These are phyloP conservation scores for Lepidium campestre DNA, from an alignment of 441 rosid genomes.

Conservation along the genomic window DNA sequence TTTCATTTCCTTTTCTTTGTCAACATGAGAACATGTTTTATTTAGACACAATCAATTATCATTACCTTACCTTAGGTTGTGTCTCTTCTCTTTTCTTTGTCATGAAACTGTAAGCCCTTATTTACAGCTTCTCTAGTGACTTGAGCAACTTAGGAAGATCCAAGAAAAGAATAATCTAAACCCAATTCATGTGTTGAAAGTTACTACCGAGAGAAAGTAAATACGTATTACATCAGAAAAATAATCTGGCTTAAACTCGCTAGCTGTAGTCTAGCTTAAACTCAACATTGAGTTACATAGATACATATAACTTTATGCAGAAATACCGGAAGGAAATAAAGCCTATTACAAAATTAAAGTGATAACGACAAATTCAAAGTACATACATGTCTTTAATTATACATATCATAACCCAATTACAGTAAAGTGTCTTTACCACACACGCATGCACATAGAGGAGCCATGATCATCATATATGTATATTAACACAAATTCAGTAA, in stretches of 20 bases:
- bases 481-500: constrained; percentile 2
- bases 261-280: too few species aligned
- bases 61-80: background rate
- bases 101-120: background rate
- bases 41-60: constrained; percentile 13
- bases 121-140: background rate
- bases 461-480: constrained; percentile 8
- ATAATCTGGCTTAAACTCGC: background rate
- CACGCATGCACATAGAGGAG: constrained; percentile 24
- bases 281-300: background rate
- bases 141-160: constrained; percentile 5
- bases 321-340: constrained; percentile 6
- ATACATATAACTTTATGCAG: background rate
- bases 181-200: too few species aligned
- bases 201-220: too few species aligned
- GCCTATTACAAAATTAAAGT: constrained; percentile 1
- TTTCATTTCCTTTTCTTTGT: background rate
- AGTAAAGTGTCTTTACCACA: constrained; percentile 16
- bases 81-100: constrained; percentile 5
- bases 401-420: constrained; percentile 21
- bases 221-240: too few species aligned
- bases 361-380: constrained; percentile 18
- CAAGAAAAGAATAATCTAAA: background rate
- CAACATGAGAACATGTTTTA: constrained; percentile 5
- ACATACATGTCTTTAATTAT: constrained; percentile 14